Base-by-base conservation (phyloP, 192 early-diverging fungal genomes). In the Linnemannia zychae region DNA sequence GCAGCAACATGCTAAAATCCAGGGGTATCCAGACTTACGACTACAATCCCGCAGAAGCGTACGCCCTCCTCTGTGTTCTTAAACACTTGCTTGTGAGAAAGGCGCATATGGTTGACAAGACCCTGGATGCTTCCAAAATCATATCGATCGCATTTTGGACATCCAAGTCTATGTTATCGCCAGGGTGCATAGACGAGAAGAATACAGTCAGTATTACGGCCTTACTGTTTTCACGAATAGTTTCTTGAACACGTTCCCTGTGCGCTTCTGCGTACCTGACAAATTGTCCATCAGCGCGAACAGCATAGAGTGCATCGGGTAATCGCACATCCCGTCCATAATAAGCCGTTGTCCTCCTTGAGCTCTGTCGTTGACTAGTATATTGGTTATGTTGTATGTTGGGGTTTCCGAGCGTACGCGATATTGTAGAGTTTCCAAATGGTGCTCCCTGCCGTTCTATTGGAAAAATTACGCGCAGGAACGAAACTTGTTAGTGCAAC, bases 101-200 rank as follows among this genome's bases (percentile, higher is more conserved):
- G 76, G 24, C 96, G 91, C 82, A 93, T 95, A 78, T 98, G 97
- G 77, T 95, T 96, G 24, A 97, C 77, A 79, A 98, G 97, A n/a
- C 96, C 96, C 80, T 96, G 96, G 57, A 94, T 90, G 77, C 92
- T 96, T 46, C 90, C 90, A 88, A 98, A 98, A 53, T 95, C 90
- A 38, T 90, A 89, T 57, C 96, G 90, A 15, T 90, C 87, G 87
- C 97, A 98, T n/a, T 73, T 82, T 33, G 95, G 95, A 87, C 97
- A 98, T 1, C 88, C 78, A 48, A 98, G 88, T 72, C 93, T 95
- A 77, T 12, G 20, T 4, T 33, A 67, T 74, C 4, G 13, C 28
- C 31, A 75, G 3, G 18, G 20, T 0, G 49, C n/a, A 77, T 50
- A 65, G 85, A 86, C 67, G 68, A 28, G n/a, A 49, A 72, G 18